These are phyloP conservation scores for Suhomyces atakaporum DNA, from an alignment of 1,139 yeast genomes.

Conservation along the genomic window DNA sequence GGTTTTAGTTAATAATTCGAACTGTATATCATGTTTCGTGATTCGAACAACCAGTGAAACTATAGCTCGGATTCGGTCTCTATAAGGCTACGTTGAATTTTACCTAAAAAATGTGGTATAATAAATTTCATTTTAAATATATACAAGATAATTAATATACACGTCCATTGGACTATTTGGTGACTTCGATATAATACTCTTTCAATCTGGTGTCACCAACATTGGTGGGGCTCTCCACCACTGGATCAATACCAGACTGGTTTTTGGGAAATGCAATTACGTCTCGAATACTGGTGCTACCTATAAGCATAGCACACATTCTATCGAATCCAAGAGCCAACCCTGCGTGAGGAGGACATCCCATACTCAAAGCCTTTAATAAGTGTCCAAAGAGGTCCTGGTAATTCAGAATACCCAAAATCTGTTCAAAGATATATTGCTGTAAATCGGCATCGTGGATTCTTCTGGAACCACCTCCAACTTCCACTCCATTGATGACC, in stretches of 20 bases:
- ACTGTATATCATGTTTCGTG: too few species aligned
- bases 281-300: constrained; percentile 76
- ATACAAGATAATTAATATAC: constrained; percentile 1
- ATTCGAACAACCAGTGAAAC: too few species aligned
- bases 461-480: constrained; percentile 98
- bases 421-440: constrained; percentile 59
- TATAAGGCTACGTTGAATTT: too few species aligned
- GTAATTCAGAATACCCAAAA: constrained; percentile 58
- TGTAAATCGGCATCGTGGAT: constrained; percentile 84
- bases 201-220: constrained; percentile 53
- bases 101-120: not conserved
- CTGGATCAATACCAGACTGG: constrained; percentile 82
- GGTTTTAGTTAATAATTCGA: too few species aligned
- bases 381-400: constrained; percentile 82
- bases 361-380: constrained; percentile 76
- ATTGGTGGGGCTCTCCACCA: constrained; percentile 80
- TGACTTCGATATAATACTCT: constrained; percentile 46
- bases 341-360: constrained; percentile 99
- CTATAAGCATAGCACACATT: constrained; percentile 84
- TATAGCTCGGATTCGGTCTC: too few species aligned
- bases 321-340: constrained; percentile 94
- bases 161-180: constrained; percentile 2
- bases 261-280: constrained; percentile 97
- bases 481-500: constrained; percentile 91
- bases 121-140: constrained; percentile 7